Conservation (phyloP, 2,329 filamentous ascomycete species). For the Domatiomyces globalis region DNA sequence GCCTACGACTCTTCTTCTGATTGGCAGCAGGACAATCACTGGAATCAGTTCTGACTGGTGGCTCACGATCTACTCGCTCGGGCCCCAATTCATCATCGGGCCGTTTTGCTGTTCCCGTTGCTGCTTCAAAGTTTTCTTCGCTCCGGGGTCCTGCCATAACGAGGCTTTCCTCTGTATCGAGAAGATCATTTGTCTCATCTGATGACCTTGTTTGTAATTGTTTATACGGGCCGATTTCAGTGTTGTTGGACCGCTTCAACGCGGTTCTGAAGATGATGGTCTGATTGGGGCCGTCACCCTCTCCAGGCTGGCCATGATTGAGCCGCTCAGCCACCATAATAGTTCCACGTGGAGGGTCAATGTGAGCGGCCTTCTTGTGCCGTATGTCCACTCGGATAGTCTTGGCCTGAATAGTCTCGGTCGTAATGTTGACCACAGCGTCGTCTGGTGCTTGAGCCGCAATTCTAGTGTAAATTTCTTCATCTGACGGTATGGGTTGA, state of each 20-base stretch:
- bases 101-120: neutral
- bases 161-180: neutral
- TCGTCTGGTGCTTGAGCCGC: slow-evolving; percentile 30
- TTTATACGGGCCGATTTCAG: slow-evolving; percentile 10
- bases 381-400: slow-evolving; percentile 35
- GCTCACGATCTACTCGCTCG: neutral
- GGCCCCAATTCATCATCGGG: neutral
- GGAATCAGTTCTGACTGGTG: neutral
- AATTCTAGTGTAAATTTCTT: slow-evolving; percentile 35
- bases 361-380: slow-evolving; percentile 29
- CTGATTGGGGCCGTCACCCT: slow-evolving; percentile 28
- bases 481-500: slow-evolving; percentile 29
- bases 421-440: slow-evolving; percentile 29
- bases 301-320: slow-evolving; percentile 35
- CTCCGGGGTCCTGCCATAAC: neutral
- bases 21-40: slow-evolving; percentile 11
- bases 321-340: slow-evolving; percentile 33
- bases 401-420: slow-evolving; percentile 30
- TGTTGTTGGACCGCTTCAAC: slow-evolving; percentile 21
- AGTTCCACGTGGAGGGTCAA: slow-evolving; percentile 32
- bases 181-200: neutral
- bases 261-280: slow-evolving; percentile 33
- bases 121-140: neutral
- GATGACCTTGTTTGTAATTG: slow-evolving; percentile 3
- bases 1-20: slow-evolving; percentile 18